Base-by-base conservation (phyloP, 2,329 filamentous ascomycete species). In the Sporothrix euskadiensis region DNA sequence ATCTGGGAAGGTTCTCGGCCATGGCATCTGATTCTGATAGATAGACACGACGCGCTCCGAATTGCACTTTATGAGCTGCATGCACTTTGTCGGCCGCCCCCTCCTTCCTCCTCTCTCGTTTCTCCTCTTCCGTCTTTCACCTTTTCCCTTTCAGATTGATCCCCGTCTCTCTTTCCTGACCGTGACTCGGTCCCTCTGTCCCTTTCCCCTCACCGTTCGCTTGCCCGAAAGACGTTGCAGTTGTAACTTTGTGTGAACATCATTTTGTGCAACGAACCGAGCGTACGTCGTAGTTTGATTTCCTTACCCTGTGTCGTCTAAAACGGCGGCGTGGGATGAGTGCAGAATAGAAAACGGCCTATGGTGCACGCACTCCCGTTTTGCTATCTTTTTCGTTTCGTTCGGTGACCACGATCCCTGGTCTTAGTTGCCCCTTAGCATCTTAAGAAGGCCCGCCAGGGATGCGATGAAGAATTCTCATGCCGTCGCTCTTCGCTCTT, bases 351-450 rank as follows among this genome's bases (percentile, higher is more conserved):
- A 35, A 35, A 35, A 35, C 35, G 35, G 8, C 35, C 35, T 4
- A 8, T 35, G 35, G 35, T 35, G 35, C 35, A 35, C 8, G 35
- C 35, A 8, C 8, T 35, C 35, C 3, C 35, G 26, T 35, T 35
- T 35, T 35, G 35, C 35, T 35, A 7, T 35, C 35, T 35, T 7
- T 59, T 19, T 49, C 16, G 22, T 44, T 14, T 47, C 22, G 61
- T 66, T 41, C 10, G 14, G n/a, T 39, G 69, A 56, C 49, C 14
- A 44, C 54, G 69, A 71, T 71, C 56, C 69, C 56, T 71, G 69
- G 69, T 59, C 56, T 61, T 71, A 49, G 14, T 14, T 19, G 66
- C 47, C 30, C 66, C 47, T 39, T 61, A 39, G 69, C 26, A 41
- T 71, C 22, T 41, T 30, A 47, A 66, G 44, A 41, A 10, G 26